Evolutionary conservation across 805 yeast species (phyloP).

Genomic region (Zygotorulaspora florentina): DNA sequence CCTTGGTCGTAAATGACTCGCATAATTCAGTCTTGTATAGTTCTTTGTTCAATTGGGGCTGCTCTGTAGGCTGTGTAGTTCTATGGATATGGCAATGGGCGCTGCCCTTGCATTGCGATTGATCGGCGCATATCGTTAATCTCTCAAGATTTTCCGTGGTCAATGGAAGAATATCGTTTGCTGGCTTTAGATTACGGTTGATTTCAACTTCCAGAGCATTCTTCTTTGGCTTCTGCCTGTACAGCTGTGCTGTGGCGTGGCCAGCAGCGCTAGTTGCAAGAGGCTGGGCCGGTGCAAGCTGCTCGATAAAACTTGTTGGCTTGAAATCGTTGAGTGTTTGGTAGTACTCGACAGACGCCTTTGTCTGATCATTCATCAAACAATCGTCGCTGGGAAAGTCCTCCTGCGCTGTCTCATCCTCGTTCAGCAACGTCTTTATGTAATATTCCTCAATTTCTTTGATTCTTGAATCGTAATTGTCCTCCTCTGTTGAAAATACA

Average conservation of each 20-base stretch:
- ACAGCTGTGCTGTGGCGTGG: not conserved
- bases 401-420: slow-evolving; percentile 15
- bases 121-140: slow-evolving; percentile 14
- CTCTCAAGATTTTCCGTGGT: slow-evolving; percentile 32
- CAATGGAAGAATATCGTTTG: slow-evolving; percentile 23
- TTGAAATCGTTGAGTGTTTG: slow-evolving; percentile 7
- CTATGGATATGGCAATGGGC: slow-evolving; percentile 5
- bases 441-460: slow-evolving; percentile 36
- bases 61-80: slow-evolving; percentile 7
- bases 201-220: slow-evolving; percentile 29
- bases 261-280: not conserved
- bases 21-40: slow-evolving; percentile 90
- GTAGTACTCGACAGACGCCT: slow-evolving; percentile 1
- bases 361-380: slow-evolving; percentile 4
- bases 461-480: slow-evolving; percentile 22
- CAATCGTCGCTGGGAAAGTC: slow-evolving; percentile 3
- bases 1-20: slow-evolving; percentile 65
- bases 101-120: slow-evolving; percentile 1
- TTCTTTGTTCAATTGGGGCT: slow-evolving; percentile 46
- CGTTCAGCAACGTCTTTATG: slow-evolving; percentile 28
- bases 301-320: not conserved
- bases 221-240: slow-evolving; percentile 2
- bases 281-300: not conserved
- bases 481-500: slow-evolving; percentile 26
- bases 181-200: slow-evolving; percentile 22